Evolutionary conservation across 1,284 basidiomycete species (phyloP).

Genomic region (Porodaedalea pini): DNA sequence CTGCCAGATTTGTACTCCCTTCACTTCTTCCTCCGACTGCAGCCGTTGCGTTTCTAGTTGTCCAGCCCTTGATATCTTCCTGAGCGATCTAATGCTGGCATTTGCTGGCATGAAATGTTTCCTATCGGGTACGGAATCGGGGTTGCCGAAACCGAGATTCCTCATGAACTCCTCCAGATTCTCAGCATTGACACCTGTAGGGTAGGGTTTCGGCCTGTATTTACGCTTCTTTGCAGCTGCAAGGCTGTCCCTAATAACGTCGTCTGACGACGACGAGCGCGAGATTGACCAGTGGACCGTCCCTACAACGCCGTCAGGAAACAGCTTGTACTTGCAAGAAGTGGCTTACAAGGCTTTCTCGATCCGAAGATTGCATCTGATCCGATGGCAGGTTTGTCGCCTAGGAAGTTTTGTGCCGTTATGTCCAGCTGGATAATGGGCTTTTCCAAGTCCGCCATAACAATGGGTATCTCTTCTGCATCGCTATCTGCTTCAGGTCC

Average conservation of each 20-base stretch:
- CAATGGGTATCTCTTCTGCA: constrained; percentile 7
- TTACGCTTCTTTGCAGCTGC: constrained; percentile 37
- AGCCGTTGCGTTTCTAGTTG: constrained; percentile 2
- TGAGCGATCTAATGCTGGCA: neutral
- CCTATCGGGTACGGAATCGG: neutral
- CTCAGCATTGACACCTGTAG: constrained; percentile 35
- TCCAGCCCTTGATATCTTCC: constrained; percentile 7
- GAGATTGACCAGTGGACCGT: constrained; percentile 48
- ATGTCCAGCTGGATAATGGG: constrained; percentile 45
- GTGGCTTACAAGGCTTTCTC: constrained; percentile 39
- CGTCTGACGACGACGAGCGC: constrained; percentile 32
- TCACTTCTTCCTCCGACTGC: neutral
- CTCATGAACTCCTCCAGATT: constrained; percentile 16
- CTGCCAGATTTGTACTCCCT: constrained; percentile 1
- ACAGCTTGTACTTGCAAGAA: neutral
- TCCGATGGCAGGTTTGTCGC: constrained; percentile 33
- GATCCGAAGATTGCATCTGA: constrained; percentile 33
- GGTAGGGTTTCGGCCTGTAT: constrained; percentile 42
- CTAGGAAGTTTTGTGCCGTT: constrained; percentile 33
- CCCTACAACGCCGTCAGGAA: constrained; percentile 40
- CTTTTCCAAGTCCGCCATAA: constrained; percentile 24
- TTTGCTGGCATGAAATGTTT: neutral
- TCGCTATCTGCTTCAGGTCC: neutral
- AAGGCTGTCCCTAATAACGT: constrained; percentile 34
- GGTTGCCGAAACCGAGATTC: constrained; percentile 13